Conservation (phyloP, 768 basidiomycete species). For the Boletus pseudo-olivaceus region DNA sequence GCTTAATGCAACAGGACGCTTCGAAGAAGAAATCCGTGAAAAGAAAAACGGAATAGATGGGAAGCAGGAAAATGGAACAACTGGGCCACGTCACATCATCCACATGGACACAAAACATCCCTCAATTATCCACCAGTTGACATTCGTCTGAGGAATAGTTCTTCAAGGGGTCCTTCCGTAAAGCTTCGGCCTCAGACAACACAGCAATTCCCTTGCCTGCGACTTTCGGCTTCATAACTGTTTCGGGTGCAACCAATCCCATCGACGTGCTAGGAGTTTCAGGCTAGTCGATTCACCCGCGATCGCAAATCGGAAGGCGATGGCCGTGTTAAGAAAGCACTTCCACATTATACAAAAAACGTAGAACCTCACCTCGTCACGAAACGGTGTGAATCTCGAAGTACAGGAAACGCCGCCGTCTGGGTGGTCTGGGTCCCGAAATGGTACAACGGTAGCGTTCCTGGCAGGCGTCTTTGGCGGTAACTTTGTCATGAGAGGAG, state of each 20-base stretch:
- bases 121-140: slow-evolving; percentile 23
- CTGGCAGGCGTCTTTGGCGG: slow-evolving; percentile 35
- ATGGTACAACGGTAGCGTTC: slow-evolving; percentile 35
- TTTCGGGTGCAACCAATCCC: slow-evolving; percentile 39
- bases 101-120: neutral
- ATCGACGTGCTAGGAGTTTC: slow-evolving; percentile 23
- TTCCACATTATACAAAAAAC: slow-evolving; percentile 2
- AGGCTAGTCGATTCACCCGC: slow-evolving; percentile 15
- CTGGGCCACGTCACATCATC: neutral
- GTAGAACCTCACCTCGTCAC: slow-evolving; percentile 56
- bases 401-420: slow-evolving; percentile 38
- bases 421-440: slow-evolving; percentile 34
- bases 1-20: slow-evolving; percentile 1
- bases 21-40: neutral
- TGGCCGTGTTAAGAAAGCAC: slow-evolving; percentile 3
- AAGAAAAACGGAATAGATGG: slow-evolving; percentile 9
- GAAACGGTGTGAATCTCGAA: slow-evolving; percentile 67
- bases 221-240: slow-evolving; percentile 67
- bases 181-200: slow-evolving; percentile 69
- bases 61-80: slow-evolving; percentile 9
- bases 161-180: slow-evolving; percentile 77
- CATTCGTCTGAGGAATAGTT: slow-evolving; percentile 50
- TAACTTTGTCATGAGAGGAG: slow-evolving; percentile 30
- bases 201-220: slow-evolving; percentile 39
- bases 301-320: neutral